Base-by-base conservation (phyloP, 1,284 basidiomycete genomes). In the Exsudoporus floridanus region DNA sequence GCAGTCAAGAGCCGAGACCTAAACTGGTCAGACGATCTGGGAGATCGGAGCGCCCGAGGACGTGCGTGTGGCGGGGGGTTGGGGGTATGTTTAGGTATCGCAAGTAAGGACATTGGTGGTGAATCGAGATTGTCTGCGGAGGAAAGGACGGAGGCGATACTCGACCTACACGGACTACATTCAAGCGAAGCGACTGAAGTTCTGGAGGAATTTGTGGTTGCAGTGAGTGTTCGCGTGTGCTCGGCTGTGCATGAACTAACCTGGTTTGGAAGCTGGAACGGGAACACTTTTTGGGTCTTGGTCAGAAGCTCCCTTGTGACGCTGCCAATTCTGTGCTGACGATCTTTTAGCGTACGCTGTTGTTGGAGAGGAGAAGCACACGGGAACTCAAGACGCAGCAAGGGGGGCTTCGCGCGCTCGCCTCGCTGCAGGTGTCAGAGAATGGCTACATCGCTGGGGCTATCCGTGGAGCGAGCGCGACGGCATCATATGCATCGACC, bases 341-440 rank as follows among this genome's bases (percentile, higher is more conserved):
- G 16, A 34, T 33, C 10, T 36, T 60, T 41, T 58, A 91, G 95
- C 82, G 18, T 99, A 90, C 68, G 73, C 94, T 23, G 81, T 98
- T 31, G 92, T 98, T 5, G 96, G 97, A 10, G 93, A 97, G 70
- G 94, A 95, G 70, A 95, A 94, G 71, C 96, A 98, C 69, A 94
- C 92, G 1, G 94, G 92, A 3, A 89, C 84, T 28, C 91, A 94
- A 65, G 92, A 94, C 65, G 75, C 81, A 14, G 81, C 78, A 13
- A 82, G 92, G 45, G 91, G 94, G 34, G 83, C 91, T 2, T 90
- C 90, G 30, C 87, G 92, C 55, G 80, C 83, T 16, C 85, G 94
- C 12, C 78, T 98, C 12, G 90, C 86, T 4, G 81, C 87, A 2
- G 90, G 90, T 16, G 86, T 98, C 38, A 87, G 90, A 60, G 90